Evolutionary conservation across 1,284 basidiomycete genomes (phyloP).

Genomic region (Ceratobasidium sp.): DNA sequence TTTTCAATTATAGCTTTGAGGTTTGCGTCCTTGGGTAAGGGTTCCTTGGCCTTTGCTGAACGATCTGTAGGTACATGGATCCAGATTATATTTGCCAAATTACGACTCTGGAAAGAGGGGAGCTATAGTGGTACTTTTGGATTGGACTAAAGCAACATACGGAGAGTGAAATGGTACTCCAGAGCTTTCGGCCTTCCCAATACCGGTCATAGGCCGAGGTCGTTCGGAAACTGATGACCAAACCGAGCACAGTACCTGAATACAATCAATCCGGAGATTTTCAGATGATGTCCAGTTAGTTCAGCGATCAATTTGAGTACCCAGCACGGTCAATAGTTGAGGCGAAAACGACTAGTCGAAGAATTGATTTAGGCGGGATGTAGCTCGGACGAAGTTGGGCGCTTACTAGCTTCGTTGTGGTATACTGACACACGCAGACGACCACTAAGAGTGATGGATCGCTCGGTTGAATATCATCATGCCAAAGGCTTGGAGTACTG

Average conservation of each 20-base stretch:
- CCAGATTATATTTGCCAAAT: slow-evolving; percentile 65
- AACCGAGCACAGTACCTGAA: slow-evolving; percentile 59
- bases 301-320: too few relatives aligned
- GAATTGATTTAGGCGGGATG: slow-evolving; percentile 2
- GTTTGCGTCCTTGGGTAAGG: slow-evolving; percentile 57
- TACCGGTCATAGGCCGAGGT: slow-evolving; percentile 75
- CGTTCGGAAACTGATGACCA: slow-evolving; percentile 63
- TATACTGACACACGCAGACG: slow-evolving; percentile 14
- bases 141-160: too few relatives aligned
- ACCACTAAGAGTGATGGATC: slow-evolving; percentile 43
- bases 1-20: slow-evolving; percentile 75
- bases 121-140: too few relatives aligned
- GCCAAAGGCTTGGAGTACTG: neutral
- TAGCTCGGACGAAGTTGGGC: too few relatives aligned
- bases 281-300: too few relatives aligned
- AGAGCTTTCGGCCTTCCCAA: slow-evolving; percentile 53
- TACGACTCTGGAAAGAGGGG: slow-evolving; percentile 49
- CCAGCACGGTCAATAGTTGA: slow-evolving; percentile 34
- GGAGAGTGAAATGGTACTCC: slow-evolving; percentile 33
- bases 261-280: too few relatives aligned
- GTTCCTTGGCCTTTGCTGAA: slow-evolving; percentile 55
- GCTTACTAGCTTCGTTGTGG: neutral
- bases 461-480: slow-evolving; percentile 8
- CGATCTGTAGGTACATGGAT: slow-evolving; percentile 70
- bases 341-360: slow-evolving; percentile 2